Conservation (phyloP, 257 asterid species). For the Nicotiana paniculata region DNA sequence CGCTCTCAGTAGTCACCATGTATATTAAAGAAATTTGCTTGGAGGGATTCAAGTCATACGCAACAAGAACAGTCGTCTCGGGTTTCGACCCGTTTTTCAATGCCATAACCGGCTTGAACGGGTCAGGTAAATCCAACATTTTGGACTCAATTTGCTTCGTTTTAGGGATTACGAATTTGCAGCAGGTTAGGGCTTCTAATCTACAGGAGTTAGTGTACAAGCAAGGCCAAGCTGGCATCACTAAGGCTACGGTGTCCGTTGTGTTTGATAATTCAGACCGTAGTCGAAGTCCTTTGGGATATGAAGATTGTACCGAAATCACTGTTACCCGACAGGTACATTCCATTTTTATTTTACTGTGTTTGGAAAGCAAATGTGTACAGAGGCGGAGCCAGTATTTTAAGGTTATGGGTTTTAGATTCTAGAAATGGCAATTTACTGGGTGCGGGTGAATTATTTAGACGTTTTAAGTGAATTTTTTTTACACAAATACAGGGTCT, state of each 20-base stretch:
- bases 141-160: constrained; percentile 98
- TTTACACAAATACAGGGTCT: too few relatives aligned
- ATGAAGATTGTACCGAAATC: constrained; percentile 84
- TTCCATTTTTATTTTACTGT: neutral
- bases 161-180: constrained; percentile 91
- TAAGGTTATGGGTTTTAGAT: too few relatives aligned
- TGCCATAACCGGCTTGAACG: constrained; percentile 91
- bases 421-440: too few relatives aligned
- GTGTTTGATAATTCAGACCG: constrained; percentile 89
- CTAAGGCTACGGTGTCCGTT: constrained; percentile 90
- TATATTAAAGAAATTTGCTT: constrained; percentile 78
- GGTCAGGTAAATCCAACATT: constrained; percentile 95
- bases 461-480: too few relatives aligned
- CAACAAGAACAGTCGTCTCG: constrained; percentile 84
- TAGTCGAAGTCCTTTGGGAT: constrained; percentile 81
- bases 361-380: neutral
- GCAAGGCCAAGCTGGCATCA: constrained; percentile 99
- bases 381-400: too few relatives aligned
- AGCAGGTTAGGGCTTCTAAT: constrained; percentile 98
- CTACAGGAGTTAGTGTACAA: constrained; percentile 97
- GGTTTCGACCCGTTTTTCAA: constrained; percentile 93
- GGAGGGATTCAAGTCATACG: constrained; percentile 96
- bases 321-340: constrained; percentile 98
- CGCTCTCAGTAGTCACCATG: constrained; percentile 27
- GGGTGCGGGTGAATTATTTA: too few relatives aligned